Percentiles rank a stretch among this genome's conserved stretches.
Evolutionary conservation across 2,329 filamentous ascomycete species (phyloP).

Genomic region (Cladophialophora carrionii): DNA sequence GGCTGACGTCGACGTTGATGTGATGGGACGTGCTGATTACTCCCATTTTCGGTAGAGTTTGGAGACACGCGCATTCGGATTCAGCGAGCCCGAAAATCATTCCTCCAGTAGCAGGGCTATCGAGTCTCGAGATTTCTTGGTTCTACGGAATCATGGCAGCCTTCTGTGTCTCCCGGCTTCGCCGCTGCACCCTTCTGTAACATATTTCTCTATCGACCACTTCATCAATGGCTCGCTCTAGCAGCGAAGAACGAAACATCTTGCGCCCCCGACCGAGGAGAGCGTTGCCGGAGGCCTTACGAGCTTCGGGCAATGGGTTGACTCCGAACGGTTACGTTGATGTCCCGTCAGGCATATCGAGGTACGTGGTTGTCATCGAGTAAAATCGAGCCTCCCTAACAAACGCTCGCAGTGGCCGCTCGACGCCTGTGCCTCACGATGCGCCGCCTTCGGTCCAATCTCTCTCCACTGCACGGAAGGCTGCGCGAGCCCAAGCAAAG

Average conservation of each 20-base stretch:
- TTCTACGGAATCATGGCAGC: conserved; percentile 16
- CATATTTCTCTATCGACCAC: neutral
- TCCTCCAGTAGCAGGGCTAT: conserved; percentile 5
- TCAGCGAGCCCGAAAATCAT: conserved; percentile 18
- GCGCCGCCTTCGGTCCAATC: conserved; percentile 90
- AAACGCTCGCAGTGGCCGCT: conserved; percentile 65
- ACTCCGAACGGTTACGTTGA: conserved; percentile 40
- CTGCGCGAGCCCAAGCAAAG: conserved; percentile 77
- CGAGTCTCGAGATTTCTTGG: conserved; percentile 5
- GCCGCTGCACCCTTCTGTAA: conserved; percentile 7
- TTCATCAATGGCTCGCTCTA: conserved; percentile 21
- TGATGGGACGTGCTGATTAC: conserved; percentile 9
- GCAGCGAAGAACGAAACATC: conserved; percentile 30
- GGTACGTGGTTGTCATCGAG: conserved; percentile 39
- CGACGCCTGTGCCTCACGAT: conserved; percentile 82
- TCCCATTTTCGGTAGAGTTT: conserved; percentile 16
- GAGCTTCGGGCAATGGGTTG: conserved; percentile 35
- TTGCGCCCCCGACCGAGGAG: conserved; percentile 32
- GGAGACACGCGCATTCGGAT: conserved; percentile 15
- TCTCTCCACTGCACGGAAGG: conserved; percentile 80
- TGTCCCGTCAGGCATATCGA: conserved; percentile 43
- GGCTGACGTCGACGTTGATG: conserved; percentile 9
- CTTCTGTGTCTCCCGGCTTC: conserved; percentile 6
- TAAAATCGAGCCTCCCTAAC: conserved; percentile 10
- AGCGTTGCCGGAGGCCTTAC: conserved; percentile 27